Evolutionary conservation across 371 early-diverging fungal species (phyloP), one percentile per base, ranked within the genome.

Genomic region (Apophysomyces ossiformis): DNA sequence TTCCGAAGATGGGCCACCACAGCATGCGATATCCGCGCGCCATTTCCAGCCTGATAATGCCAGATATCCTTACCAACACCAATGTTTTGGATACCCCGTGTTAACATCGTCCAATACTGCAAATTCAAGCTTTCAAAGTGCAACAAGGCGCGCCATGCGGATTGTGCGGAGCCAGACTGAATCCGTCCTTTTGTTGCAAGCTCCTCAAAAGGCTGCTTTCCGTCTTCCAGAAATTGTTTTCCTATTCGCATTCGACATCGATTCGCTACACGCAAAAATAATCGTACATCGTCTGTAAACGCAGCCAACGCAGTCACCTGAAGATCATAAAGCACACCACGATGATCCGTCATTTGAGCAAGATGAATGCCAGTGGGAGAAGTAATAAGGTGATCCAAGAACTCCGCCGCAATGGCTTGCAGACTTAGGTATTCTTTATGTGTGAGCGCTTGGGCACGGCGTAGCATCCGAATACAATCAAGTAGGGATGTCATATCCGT

Each of bases 351-450:
- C 74, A 85, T 78, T 47, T 86, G 85, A 21, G 87, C 86, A 26
- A 81, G 79, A 66, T 82, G 73, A 57, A 87, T 84, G 7, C 88
- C 88, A 18, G 87, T 84, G 1, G 88, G 86, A 0, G 84, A 85
- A 59, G 85, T 87, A 21, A 89, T 77, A 18, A 87, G 69, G 41
- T 84, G 81, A 62, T 88, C 88, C 60, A 89, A 59, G 60, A 86
- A 84, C 37, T 85, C 81, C 1, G 87, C 84, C 36, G 85, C 79
- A 45, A 84, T 81, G 7, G 80, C 78, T 26, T 79, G 80, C 2
- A 89, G 68, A 46, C 87, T 83, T n/a, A 85, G 73, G 54, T 83
- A 89, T 72, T 89, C 89, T 66, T 84, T 87, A 46, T 89, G 89
- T 0, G 88, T 88, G 13, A 89, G 60, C 1, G 79, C 77, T 58